A percentile compares a stretch with the other conserved stretches of the same genome.
phyloP scores from a whole-genome alignment of 1,139 yeast species.

The Scheffersomyces parashehatae region DNA sequence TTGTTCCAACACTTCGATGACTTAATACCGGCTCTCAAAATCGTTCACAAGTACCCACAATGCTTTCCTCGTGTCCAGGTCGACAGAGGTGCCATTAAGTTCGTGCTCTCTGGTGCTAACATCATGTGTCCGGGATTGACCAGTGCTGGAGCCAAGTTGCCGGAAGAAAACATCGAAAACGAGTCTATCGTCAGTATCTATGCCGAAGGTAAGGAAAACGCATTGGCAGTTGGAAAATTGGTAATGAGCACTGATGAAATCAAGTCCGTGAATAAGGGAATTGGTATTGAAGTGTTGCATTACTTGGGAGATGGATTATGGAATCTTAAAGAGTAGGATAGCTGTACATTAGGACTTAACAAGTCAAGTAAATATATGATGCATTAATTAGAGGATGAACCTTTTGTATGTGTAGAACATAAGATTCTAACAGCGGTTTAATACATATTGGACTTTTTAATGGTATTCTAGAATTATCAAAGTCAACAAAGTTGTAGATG shows the following conservation, averaged over 20 bases:
- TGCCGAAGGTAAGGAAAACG: conserved; percentile 92
- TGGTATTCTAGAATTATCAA: neutral
- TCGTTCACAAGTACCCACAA: conserved; percentile 81
- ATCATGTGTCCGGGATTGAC: conserved; percentile 98
- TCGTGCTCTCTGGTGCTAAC: conserved; percentile 90
- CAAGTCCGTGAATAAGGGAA: conserved; percentile 79
- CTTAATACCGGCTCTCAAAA: conserved; percentile 70
- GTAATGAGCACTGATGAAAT: conserved; percentile 91
- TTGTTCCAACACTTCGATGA: conserved; percentile 86
- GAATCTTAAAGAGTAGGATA: conserved; percentile 45
- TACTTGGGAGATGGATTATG: conserved; percentile 91
- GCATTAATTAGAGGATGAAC: neutral
- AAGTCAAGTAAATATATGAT: no score
- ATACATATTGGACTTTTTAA: conserved; percentile 4
- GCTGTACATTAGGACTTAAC: neutral
- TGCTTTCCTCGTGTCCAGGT: conserved; percentile 87
- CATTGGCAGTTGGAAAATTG: conserved; percentile 86
- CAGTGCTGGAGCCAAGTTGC: conserved; percentile 83
- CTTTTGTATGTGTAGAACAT: neutral
- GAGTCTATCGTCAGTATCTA: conserved; percentile 76
- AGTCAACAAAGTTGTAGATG: no score
- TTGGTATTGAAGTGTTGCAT: conserved; percentile 84
- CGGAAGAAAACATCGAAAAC: conserved; percentile 64
- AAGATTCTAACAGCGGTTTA: neutral
- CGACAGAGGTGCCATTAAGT: conserved; percentile 95